phyloP scores from a whole-genome alignment of 441 rosid species.

The Adansonia madagascariensis region DNA sequence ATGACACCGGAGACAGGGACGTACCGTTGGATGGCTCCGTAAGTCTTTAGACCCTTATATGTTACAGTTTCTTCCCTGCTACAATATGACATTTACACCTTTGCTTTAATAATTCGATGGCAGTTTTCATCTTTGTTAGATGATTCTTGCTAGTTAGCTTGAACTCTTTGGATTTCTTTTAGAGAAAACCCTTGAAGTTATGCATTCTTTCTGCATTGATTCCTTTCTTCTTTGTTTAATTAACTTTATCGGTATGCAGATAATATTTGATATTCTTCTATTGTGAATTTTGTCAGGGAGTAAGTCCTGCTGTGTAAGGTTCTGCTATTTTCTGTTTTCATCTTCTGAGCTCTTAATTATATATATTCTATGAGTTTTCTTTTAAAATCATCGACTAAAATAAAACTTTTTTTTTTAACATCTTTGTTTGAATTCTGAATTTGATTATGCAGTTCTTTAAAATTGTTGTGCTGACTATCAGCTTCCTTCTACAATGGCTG shows the following conservation, averaged over 20 bases:
- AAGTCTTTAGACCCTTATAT: conserved; percentile 43
- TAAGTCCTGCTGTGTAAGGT: background rate
- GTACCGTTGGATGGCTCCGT: conserved; percentile 99
- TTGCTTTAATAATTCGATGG: background rate
- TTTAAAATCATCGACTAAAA: background rate
- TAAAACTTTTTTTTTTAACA: background rate
- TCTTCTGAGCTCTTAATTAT: background rate
- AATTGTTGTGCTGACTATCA: background rate
- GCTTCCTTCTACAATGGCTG: conserved; percentile 5
- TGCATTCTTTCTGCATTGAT: background rate
- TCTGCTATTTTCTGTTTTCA: background rate
- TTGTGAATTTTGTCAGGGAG: conserved; percentile 19
- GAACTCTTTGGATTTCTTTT: background rate
- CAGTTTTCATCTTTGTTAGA: background rate
- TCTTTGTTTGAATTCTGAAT: conserved; percentile 5
- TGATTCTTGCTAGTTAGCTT: conserved; percentile 16
- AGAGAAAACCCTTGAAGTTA: background rate
- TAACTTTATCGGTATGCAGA: background rate
- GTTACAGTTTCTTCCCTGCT: conserved; percentile 7
- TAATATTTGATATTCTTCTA: background rate
- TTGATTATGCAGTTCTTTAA: conserved; percentile 6
- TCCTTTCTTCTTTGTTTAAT: background rate
- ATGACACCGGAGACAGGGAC: conserved; percentile 99
- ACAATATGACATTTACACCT: background rate
- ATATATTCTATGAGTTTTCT: background rate